Percentiles rank a stretch among this genome's conserved stretches.
Evolutionary conservation across 2,329 filamentous ascomycete genomes (phyloP).

Genomic region (Cordyceps militaris): DNA sequence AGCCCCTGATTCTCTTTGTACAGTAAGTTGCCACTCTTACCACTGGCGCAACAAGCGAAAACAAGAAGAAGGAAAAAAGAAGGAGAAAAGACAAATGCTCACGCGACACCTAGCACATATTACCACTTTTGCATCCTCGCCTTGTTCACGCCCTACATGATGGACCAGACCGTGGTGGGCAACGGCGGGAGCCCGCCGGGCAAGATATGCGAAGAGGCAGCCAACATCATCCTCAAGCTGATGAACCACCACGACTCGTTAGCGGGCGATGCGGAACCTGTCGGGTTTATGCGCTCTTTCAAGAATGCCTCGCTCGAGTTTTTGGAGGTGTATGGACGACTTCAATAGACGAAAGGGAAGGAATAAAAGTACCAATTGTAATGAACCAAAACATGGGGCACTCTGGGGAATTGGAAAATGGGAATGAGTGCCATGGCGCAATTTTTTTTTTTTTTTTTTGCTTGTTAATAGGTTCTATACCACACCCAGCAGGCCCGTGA

Average conservation of each 20-base stretch:
- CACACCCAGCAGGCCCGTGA: too few species aligned
- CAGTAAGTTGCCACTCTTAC: neutral
- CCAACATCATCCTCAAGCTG: neutral
- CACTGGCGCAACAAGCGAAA: neutral
- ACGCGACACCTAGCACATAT: neutral
- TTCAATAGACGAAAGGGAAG: neutral
- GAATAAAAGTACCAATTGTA: too few species aligned
- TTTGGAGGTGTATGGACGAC: neutral
- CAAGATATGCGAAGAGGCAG: neutral
- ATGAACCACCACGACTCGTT: neutral
- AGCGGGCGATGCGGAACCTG: neutral
- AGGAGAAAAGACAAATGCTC: too few species aligned
- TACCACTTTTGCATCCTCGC: constrained; percentile 9
- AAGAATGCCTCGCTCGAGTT: neutral
- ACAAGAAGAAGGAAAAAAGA: too few species aligned
- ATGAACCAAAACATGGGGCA: too few species aligned
- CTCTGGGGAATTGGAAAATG: too few species aligned
- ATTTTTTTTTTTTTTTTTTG: too few species aligned
- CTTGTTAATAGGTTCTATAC: too few species aligned
- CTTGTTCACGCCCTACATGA: neutral
- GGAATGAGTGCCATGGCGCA: too few species aligned
- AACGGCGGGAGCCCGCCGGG: neutral
- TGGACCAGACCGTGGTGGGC: neutral
- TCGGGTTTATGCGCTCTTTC: neutral
- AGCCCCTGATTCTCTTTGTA: neutral